Conservation (phyloP, 768 basidiomycete species). For the Mycena leptocephala region DNA sequence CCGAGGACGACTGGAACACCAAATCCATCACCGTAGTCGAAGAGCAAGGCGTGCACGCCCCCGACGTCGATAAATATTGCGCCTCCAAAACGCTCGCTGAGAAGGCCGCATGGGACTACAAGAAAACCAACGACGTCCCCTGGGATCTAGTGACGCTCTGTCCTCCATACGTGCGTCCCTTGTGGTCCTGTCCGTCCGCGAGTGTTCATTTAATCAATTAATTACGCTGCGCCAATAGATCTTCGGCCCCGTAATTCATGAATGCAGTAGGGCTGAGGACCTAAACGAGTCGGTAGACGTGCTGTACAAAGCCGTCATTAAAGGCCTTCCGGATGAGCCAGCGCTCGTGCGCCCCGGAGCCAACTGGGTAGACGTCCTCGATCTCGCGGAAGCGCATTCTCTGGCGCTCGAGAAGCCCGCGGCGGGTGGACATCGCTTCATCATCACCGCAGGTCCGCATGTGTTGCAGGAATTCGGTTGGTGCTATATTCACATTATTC, state of each 20-base stretch:
- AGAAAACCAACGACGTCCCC: background rate
- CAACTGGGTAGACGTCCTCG: constrained; percentile 5
- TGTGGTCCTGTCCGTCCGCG: background rate
- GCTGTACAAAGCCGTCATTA: constrained; percentile 4
- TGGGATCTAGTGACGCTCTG: constrained; percentile 11
- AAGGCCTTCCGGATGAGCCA: background rate
- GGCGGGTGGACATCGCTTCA: constrained; percentile 4
- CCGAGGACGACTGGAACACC: background rate
- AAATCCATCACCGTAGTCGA: background rate
- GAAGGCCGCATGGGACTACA: background rate
- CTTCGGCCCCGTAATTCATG: background rate
- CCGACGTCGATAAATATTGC: constrained; percentile 11
- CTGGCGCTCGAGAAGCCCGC: background rate
- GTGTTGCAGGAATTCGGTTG: constrained; percentile 11
- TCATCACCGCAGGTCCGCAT: constrained; percentile 3
- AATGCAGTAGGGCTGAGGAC: background rate
- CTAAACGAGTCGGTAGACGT: constrained; percentile 10
- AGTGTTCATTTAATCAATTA: background rate
- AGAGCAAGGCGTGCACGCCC: background rate
- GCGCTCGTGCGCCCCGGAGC: background rate
- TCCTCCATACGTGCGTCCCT: background rate
- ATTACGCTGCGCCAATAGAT: constrained; percentile 1
- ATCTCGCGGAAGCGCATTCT: constrained; percentile 3
- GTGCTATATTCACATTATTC: background rate
- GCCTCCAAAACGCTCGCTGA: constrained; percentile 1